Base-by-base conservation (phyloP, 23 red algal species). In the Agarophyton chilense region DNA sequence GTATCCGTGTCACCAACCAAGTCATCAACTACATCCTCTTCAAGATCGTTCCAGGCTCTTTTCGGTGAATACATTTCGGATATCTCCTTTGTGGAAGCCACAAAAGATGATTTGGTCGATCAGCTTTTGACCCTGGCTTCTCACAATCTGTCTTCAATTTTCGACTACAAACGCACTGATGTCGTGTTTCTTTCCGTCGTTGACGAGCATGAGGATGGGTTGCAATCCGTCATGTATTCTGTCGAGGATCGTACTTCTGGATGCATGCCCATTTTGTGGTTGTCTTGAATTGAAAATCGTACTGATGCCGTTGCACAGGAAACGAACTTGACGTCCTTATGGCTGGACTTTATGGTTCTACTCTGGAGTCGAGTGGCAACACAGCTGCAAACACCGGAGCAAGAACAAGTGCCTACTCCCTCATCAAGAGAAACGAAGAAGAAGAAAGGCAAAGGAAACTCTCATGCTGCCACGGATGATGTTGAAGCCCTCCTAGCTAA, bases 321-420 rank as follows among this genome's bases (percentile, higher is more conserved):
- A 83, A 88, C 26, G 92, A 89, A 26, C 92, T 94, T n/a, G 83
- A 88, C 46, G 92, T 83, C 21, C 42, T 94, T 14, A 46, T 94
- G 0, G 83, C 84, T 28, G 85, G 86, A 17, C 87, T 92, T 25
- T 73, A 61, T 13, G 81, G 36, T 45, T 52, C 90, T 9, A 56
- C 34, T 3, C 10, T 56, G 6, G 71, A 68, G 33, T 21, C 43
- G 39, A 51, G 31, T 32, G 47, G 13, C 4, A n/a, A 58, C 14
- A 45, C 52, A 32, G 24, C 82, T 14, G 74, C 49, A 10, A 65
- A 82, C 84, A 57, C 62, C 82, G 29, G 79, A 53, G 12, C 82
- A 77, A 52, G 82, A 84, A 70, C 85, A 88, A 47, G 68, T 17
- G 0, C 19, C 68, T 49, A 4, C 68, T 49, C 21, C 68, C 4